A percentile compares a stretch with the other conserved stretches of the same genome.
These are phyloP conservation scores for Stephanodiscus triporus DNA, from an alignment of 108 stramenopile genomes.

Conservation along the genomic window DNA sequence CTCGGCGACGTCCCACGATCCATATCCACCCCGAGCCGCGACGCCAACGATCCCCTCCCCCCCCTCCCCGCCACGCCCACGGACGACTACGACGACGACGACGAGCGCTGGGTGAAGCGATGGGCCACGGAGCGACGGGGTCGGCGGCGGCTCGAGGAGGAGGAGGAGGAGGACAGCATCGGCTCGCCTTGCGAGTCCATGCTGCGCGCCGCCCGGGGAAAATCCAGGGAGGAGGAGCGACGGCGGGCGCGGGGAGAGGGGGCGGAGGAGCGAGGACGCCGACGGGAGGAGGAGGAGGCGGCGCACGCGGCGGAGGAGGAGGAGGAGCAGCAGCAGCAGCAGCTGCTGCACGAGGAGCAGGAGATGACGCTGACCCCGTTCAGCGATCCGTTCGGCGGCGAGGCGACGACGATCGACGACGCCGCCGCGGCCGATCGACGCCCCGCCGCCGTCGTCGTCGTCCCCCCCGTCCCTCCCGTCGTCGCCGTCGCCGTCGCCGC, in stretches of 20 bases:
- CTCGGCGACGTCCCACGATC: constrained; percentile 43
- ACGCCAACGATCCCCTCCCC: not conserved
- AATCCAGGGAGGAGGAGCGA: constrained; percentile 59
- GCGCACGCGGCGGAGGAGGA: not conserved
- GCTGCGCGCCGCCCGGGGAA: constrained; percentile 60
- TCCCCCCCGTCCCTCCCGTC: too few relatives aligned
- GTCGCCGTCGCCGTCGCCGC: not conserved
- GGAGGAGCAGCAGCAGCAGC: too few relatives aligned
- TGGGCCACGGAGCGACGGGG: not conserved
- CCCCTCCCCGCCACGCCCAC: constrained; percentile 11
- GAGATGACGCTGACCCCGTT: not conserved
- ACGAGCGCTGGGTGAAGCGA: not conserved
- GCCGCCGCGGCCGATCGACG: too few relatives aligned
- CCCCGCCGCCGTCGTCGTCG: too few relatives aligned
- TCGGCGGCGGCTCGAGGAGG: not conserved
- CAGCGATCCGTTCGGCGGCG: not conserved
- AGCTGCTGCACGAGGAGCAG: too few relatives aligned
- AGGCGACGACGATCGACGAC: too few relatives aligned
- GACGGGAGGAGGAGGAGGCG: not conserved
- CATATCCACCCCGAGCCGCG: constrained; percentile 33
- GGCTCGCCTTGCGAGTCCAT: constrained; percentile 30
- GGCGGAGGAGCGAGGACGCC: constrained; percentile 56
- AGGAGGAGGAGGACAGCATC: constrained; percentile 26
- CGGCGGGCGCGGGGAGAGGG: constrained; percentile 58
- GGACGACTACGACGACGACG: constrained; percentile 6